phyloP scores from a whole-genome alignment of 768 basidiomycete species.

The Leccinum sublutescens region DNA sequence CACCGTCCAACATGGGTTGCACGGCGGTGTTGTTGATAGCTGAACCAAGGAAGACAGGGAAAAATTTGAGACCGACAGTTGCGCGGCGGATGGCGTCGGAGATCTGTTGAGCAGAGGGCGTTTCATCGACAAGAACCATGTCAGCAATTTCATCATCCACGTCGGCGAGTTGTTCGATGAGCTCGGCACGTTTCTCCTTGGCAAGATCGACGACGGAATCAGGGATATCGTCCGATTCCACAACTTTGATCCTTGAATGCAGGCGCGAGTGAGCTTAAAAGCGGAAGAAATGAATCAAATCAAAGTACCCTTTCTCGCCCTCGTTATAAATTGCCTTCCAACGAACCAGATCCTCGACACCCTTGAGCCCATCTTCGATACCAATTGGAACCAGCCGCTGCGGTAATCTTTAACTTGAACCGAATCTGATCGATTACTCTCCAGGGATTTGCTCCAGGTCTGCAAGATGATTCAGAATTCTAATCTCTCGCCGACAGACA shows the following conservation, averaged over 20 bases:
- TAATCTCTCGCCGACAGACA: not conserved
- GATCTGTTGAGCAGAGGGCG: conserved; percentile 70
- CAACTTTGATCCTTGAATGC: conserved; percentile 60
- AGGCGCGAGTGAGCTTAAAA: conserved; percentile 2
- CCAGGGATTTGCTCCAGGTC: conserved; percentile 97
- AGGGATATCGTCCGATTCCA: conserved; percentile 87
- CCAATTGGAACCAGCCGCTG: conserved; percentile 97
- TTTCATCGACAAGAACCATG: conserved; percentile 80
- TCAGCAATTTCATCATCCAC: conserved; percentile 96
- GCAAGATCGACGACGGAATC: conserved; percentile 69
- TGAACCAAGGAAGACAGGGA: conserved; percentile 95
- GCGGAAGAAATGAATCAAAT: not conserved
- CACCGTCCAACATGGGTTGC: conserved; percentile 91
- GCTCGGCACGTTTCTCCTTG: conserved; percentile 80
- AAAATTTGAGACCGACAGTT: conserved; percentile 86
- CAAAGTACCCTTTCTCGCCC: conserved; percentile 87
- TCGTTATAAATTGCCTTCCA: conserved; percentile 96
- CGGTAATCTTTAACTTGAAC: conserved; percentile 85
- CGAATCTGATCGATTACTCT: conserved; percentile 90
- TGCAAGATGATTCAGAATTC: conserved; percentile 24
- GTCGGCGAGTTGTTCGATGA: conserved; percentile 94
- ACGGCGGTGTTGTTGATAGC: conserved; percentile 97
- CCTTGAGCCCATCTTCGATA: conserved; percentile 77
- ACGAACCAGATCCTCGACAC: conserved; percentile 91
- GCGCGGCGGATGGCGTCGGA: conserved; percentile 84